Evolutionary conservation across 2,329 filamentous ascomycete species (phyloP), one percentile per base, ranked within the genome.

Genomic region (Trichophyton schoenleinii): DNA sequence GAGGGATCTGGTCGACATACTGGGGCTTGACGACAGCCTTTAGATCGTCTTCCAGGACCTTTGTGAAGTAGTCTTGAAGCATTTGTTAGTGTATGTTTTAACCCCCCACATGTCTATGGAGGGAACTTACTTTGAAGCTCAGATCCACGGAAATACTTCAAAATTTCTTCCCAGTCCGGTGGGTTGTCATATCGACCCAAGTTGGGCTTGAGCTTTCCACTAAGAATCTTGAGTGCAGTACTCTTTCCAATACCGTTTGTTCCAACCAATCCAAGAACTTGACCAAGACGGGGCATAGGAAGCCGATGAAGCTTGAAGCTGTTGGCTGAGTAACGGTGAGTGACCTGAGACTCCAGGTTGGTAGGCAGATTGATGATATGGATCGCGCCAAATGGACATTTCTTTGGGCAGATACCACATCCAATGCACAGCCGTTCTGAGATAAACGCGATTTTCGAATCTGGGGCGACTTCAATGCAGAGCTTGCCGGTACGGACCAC

Each of bases 221-320:
- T 95, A 70, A 99, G 85, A 74, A 99, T 96, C 82, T 99, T 99
- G 75, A 99, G 80, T 7, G 94, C 95, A n/a, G 94, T 99, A 80
- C 91, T 96, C 85, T 99, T 99, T 77, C 94, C 94, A 70, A 97
- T 99, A 90, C 95, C 94, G 85, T 99, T 99, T 70, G 94, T 97
- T 75, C 94, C 95, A 52, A 99, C 95, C 59, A 99, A 83, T 80
- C 94, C 94, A 62, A 99, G 79, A 34, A 99, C 95, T 73, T 97
- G 90, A 65, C 94, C 94, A 36, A 94, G 92, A 64, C 94, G 87
- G 65, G 94, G 94, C 83, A 92, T 96, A 62, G 95, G 94, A 71
- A 97, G 82, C 69, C 95, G 87, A 77, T 99, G 94, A 67, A 99
- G 85, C 83, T 99, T 99, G 85, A 99, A 99, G 80, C 91, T 96